phyloP scores from a whole-genome alignment of 139 green algal genomes.

The Monoraphidium neglectum region DNA sequence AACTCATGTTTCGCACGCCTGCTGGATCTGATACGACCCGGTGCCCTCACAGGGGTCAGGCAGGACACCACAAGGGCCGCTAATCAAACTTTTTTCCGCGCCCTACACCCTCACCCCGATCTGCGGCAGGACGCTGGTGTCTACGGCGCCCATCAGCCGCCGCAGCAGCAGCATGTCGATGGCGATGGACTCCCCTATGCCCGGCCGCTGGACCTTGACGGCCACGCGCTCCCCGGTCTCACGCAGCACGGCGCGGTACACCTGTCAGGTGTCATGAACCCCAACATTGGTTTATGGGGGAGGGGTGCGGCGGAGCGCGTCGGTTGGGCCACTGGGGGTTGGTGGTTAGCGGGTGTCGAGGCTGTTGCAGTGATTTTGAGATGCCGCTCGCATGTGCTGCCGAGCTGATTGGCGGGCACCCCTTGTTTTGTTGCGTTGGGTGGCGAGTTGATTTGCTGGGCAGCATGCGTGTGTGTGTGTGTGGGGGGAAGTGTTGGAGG shows the following conservation, averaged over 20 bases:
- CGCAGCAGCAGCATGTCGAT: constrained; percentile 94
- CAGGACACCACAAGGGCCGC: no score
- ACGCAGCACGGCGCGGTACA: constrained; percentile 80
- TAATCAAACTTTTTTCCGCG: no score
- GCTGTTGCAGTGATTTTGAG: no score
- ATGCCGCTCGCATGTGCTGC: no score
- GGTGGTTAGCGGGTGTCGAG: not conserved
- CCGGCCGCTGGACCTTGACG: constrained; percentile 96
- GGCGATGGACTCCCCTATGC: constrained; percentile 90
- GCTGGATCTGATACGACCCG: no score
- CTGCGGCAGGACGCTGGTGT: constrained; percentile 58
- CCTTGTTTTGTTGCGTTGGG: no score
- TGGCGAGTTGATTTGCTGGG: no score
- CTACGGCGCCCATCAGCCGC: constrained; percentile 71
- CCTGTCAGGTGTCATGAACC: constrained; percentile 44
- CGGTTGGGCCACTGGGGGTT: not conserved
- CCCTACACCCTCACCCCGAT: not conserved
- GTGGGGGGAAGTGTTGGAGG: not conserved
- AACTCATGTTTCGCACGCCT: no score
- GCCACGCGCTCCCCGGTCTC: constrained; percentile 85
- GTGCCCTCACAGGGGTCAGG: no score
- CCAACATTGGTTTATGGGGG: not conserved
- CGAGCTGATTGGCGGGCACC: no score
- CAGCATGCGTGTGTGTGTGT: no score
- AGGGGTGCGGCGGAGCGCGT: not conserved